Conservation (phyloP, 108 stramenopile genomes). For the Skeletonema tropicum region DNA sequence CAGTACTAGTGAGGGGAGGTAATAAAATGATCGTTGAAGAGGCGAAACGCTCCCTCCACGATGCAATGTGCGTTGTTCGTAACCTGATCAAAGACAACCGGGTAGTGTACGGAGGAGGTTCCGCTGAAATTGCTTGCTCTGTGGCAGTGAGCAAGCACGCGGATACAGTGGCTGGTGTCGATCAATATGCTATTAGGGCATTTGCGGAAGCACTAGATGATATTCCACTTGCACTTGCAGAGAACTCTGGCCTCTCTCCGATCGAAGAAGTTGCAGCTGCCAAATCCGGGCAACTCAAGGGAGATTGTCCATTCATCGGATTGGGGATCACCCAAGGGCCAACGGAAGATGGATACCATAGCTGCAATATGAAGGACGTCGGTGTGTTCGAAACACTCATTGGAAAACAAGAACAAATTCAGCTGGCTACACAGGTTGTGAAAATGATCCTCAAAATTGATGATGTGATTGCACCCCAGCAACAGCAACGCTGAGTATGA, state of each 20-base stretch:
- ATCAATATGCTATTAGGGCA: slow-evolving; percentile 99
- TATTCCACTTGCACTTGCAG: slow-evolving; percentile 98
- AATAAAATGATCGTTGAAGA: slow-evolving; percentile 99
- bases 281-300: slow-evolving; percentile 92
- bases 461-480: slow-evolving; percentile 92
- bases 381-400: slow-evolving; percentile 99
- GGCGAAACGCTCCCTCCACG: slow-evolving; percentile 99
- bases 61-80: slow-evolving; percentile 99
- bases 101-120: slow-evolving; percentile 99
- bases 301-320: slow-evolving; percentile 89
- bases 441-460: slow-evolving; percentile 99
- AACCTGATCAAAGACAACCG: slow-evolving; percentile 98
- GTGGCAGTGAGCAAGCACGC: slow-evolving; percentile 91
- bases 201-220: slow-evolving; percentile 99
- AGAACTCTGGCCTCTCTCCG: slow-evolving; percentile 96
- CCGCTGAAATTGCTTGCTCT: slow-evolving; percentile 98
- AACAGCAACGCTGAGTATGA: not conserved
- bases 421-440: slow-evolving; percentile 98
- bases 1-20: slow-evolving; percentile 97
- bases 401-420: slow-evolving; percentile 99
- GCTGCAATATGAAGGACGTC: slow-evolving; percentile 91
- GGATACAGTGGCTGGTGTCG: slow-evolving; percentile 92
- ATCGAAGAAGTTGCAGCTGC: slow-evolving; percentile 97
- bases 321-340: slow-evolving; percentile 84
- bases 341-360: slow-evolving; percentile 68